Percentiles rank a stretch among this genome's conserved stretches.
Evolutionary conservation across 129 eudicot species (phyloP).

Genomic region (Flaveria brownii): DNA sequence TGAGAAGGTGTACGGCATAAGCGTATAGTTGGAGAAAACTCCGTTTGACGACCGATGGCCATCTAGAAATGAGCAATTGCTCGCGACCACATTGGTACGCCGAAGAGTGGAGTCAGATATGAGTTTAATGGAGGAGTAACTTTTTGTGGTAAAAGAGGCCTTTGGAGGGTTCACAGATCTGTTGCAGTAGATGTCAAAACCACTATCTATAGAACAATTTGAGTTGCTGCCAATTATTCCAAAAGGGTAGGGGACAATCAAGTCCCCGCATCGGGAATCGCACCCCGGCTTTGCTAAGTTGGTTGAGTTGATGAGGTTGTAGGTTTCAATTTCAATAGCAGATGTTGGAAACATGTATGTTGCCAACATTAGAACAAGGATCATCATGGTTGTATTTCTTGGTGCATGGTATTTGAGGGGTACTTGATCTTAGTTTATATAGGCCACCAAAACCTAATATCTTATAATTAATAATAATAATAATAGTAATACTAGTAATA

Average conservation of each 20-base stretch:
- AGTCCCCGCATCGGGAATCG: constrained; percentile 11
- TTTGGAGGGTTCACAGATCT: constrained; percentile 30
- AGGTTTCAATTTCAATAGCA: not conserved
- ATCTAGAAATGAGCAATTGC: constrained; percentile 9
- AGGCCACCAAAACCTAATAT: too few species aligned
- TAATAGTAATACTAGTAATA: too few species aligned
- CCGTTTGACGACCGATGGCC: not conserved
- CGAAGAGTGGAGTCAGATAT: constrained; percentile 33
- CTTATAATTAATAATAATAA: too few species aligned
- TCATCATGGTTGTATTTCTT: constrained; percentile 1
- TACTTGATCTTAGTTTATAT: too few species aligned
- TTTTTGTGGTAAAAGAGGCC: not conserved
- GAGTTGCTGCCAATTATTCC: constrained; percentile 29
- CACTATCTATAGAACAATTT: constrained; percentile 22
- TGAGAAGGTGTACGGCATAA: constrained; percentile 22
- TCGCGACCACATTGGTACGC: not conserved
- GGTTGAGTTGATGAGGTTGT: not conserved
- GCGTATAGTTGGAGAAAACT: not conserved
- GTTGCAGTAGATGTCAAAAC: constrained; percentile 37
- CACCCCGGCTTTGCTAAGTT: constrained; percentile 29
- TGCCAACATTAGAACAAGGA: constrained; percentile 1
- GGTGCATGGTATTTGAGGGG: not conserved
- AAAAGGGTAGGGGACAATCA: constrained; percentile 43
- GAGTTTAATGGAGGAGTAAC: not conserved
- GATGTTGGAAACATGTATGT: not conserved